Conservation (phyloP, 768 basidiomycete genomes). For the Panus rudis region DNA sequence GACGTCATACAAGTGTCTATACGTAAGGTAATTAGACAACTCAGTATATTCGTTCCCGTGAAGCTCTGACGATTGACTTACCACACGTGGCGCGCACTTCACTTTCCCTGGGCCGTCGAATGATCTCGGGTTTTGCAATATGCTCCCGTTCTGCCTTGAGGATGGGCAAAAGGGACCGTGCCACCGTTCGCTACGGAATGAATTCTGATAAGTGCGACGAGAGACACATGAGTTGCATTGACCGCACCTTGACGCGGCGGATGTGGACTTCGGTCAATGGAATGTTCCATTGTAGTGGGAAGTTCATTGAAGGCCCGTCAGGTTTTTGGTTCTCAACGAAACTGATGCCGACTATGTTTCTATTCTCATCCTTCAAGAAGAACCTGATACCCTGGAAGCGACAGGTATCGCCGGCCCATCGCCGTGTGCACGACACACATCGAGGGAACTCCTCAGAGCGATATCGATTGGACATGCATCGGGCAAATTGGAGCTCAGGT, state of each 20-base stretch:
- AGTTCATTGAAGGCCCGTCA: slow-evolving; percentile 53
- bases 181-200: slow-evolving; percentile 53
- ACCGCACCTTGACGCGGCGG: slow-evolving; percentile 61
- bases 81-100: slow-evolving; percentile 84
- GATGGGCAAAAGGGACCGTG: slow-evolving; percentile 58
- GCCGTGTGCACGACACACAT: slow-evolving; percentile 77
- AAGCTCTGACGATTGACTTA: slow-evolving; percentile 27
- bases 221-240: no score
- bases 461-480: slow-evolving; percentile 82
- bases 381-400: slow-evolving; percentile 82
- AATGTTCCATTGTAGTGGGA: slow-evolving; percentile 65
- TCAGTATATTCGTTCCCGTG: neutral
- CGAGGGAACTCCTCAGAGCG: slow-evolving; percentile 66
- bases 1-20: slow-evolving; percentile 92
- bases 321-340: slow-evolving; percentile 60
- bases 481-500: slow-evolving; percentile 68
- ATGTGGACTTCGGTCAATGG: slow-evolving; percentile 43
- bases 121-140: slow-evolving; percentile 46
- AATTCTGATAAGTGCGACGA: neutral
- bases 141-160: slow-evolving; percentile 61
- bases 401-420: slow-evolving; percentile 85
- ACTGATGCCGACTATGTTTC: slow-evolving; percentile 57
- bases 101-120: slow-evolving; percentile 69
- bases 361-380: slow-evolving; percentile 56
- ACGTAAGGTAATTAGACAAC: neutral